Percentiles rank a stretch among this genome's conserved stretches.
Evolutionary conservation across 2,329 filamentous ascomycete genomes (phyloP).

Genomic region (Chrysosporium queenslandicum): DNA sequence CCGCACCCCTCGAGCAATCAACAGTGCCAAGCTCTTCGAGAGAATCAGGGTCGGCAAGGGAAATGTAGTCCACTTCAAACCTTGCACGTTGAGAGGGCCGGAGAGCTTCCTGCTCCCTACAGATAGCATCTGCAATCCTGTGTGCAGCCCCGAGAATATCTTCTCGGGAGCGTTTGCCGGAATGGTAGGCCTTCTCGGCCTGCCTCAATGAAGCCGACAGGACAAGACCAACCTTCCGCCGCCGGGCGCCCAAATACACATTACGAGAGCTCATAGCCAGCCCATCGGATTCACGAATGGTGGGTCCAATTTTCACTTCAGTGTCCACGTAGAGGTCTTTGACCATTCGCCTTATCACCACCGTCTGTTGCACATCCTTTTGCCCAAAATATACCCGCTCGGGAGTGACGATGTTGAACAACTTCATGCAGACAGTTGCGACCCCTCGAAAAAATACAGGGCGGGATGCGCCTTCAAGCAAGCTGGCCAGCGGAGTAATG

Average conservation of each 20-base stretch:
- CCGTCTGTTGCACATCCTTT: constrained; percentile 94
- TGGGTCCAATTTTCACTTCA: constrained; percentile 62
- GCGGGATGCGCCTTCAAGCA: constrained; percentile 73
- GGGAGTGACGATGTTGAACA: constrained; percentile 72
- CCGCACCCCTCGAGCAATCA: constrained; percentile 60
- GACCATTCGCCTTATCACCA: constrained; percentile 78
- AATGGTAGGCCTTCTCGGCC: constrained; percentile 57
- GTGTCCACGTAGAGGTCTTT: constrained; percentile 74
- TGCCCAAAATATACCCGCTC: constrained; percentile 87
- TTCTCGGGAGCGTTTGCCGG: constrained; percentile 46
- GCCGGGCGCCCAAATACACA: constrained; percentile 72
- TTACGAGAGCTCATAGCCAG: constrained; percentile 88
- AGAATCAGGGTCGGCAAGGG: constrained; percentile 72
- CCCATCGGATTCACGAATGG: constrained; percentile 67
- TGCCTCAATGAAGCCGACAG: constrained; percentile 59
- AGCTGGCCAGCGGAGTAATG: constrained; percentile 70
- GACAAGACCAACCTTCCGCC: constrained; percentile 62
- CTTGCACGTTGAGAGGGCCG: constrained; percentile 51
- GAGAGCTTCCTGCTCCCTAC: constrained; percentile 54
- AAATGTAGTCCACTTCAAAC: constrained; percentile 87
- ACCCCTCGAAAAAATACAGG: constrained; percentile 96
- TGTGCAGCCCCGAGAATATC: constrained; percentile 65
- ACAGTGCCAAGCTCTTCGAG: constrained; percentile 68
- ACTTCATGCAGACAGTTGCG: constrained; percentile 89
- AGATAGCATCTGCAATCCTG: constrained; percentile 45